phyloP scores from a whole-genome alignment of 2,329 filamentous ascomycete species.

The Onygenales sp. region DNA sequence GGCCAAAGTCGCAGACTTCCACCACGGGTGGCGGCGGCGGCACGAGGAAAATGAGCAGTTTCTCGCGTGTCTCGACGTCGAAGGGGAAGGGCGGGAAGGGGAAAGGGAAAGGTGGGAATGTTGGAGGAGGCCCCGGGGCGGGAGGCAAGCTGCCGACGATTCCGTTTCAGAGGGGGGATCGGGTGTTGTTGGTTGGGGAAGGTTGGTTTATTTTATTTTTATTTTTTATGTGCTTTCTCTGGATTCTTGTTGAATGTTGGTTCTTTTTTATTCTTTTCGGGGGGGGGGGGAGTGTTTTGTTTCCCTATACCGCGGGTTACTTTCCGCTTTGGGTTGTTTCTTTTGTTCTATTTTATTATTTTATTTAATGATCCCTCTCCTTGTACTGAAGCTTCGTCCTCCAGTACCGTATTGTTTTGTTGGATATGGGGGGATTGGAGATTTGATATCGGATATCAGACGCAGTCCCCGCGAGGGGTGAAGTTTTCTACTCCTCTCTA shows the following conservation, averaged over 20 bases:
- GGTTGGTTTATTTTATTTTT: constrained; percentile 21
- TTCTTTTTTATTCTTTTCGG: too few species aligned
- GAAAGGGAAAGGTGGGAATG: not conserved
- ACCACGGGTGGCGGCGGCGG: not conserved
- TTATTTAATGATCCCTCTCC: not conserved
- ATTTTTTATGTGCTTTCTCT: constrained; percentile 2
- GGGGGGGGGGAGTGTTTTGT: too few species aligned
- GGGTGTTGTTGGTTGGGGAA: constrained; percentile 36
- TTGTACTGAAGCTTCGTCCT: too few species aligned
- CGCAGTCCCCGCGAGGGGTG: too few species aligned
- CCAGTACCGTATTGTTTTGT: too few species aligned
- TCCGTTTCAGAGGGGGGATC: constrained; percentile 32
- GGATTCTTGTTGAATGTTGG: too few species aligned
- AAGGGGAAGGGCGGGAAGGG: not conserved
- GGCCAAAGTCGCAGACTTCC: not conserved
- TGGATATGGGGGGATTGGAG: too few species aligned
- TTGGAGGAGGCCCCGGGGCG: constrained; percentile 12
- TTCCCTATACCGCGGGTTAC: too few species aligned
- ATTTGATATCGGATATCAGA: too few species aligned
- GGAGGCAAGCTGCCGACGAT: constrained; percentile 22
- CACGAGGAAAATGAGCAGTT: constrained; percentile 20
- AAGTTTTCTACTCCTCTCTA: too few species aligned
- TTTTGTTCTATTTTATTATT: not conserved
- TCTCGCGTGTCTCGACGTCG: constrained; percentile 18
- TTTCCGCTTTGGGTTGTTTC: too few species aligned